Conservation (phyloP, 805 yeast genomes). For the Ogataea nitratoaversa region DNA sequence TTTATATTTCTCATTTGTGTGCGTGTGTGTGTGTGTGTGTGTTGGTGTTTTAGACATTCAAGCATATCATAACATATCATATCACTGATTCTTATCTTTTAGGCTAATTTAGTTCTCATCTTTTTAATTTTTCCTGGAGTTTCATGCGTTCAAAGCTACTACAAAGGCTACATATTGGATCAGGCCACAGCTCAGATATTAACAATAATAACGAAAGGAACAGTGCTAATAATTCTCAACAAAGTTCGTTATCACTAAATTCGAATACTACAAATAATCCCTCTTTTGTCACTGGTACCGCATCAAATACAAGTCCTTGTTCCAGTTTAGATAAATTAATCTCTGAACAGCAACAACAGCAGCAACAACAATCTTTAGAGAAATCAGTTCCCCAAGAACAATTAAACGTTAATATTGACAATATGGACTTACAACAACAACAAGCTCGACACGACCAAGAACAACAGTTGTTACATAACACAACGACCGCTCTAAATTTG, state of each 20-base stretch:
- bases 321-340: no score
- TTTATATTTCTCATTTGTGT: no score
- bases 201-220: neutral
- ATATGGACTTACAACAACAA: constrained; percentile 3
- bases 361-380: constrained; percentile 1
- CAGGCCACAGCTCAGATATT: constrained; percentile 16
- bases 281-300: neutral
- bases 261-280: neutral
- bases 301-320: no score
- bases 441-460: constrained; percentile 12
- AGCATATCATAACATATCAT: no score
- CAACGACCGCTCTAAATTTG: constrained; percentile 13
- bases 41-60: neutral
- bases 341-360: constrained; percentile 3
- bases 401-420: no score
- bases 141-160: constrained; percentile 24
- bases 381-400: no score
- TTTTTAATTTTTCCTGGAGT: constrained; percentile 1
- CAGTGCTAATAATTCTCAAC: neutral
- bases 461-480: constrained; percentile 21
- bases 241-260: neutral
- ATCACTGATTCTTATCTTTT: no score
- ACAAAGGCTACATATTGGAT: constrained; percentile 23
- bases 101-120: neutral
- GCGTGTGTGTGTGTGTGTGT: no score